These are phyloP conservation scores for Alternaria arborescens DNA, from an alignment of 2,329 filamentous ascomycete genomes.

Conservation along the genomic window DNA sequence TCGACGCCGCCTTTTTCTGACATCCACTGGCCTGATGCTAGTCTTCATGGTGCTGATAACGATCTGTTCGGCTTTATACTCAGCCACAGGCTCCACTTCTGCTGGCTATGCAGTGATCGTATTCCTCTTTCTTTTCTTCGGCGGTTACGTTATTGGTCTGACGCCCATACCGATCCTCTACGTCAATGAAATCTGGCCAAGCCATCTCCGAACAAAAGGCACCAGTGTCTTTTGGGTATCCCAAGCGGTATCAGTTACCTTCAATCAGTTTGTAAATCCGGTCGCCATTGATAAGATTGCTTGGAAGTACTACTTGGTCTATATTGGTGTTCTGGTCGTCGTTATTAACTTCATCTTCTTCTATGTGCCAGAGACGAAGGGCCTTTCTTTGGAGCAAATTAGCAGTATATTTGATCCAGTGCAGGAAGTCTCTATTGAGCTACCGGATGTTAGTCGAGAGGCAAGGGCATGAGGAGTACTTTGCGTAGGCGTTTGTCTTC, in stretches of 20 bases:
- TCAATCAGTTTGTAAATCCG: slow-evolving; percentile 32
- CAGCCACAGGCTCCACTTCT: slow-evolving; percentile 2
- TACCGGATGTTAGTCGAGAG: background rate
- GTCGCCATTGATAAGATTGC: slow-evolving; percentile 31
- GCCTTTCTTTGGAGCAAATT: slow-evolving; percentile 26
- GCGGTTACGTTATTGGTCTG: slow-evolving; percentile 45
- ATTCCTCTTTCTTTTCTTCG: slow-evolving; percentile 30
- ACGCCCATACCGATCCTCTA: slow-evolving; percentile 46
- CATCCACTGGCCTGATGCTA: slow-evolving; percentile 56
- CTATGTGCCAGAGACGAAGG: slow-evolving; percentile 29
- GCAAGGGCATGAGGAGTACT: background rate
- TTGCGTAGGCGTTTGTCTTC: too few species aligned
- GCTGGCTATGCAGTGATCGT: slow-evolving; percentile 28
- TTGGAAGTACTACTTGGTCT: slow-evolving; percentile 38
- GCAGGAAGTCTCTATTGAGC: background rate
- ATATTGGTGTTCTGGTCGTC: slow-evolving; percentile 26
- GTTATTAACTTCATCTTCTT: slow-evolving; percentile 22
- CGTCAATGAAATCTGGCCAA: slow-evolving; percentile 48
- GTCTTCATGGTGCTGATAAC: slow-evolving; percentile 55
- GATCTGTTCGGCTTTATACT: slow-evolving; percentile 46
- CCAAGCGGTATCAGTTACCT: slow-evolving; percentile 23
- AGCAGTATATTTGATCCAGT: slow-evolving; percentile 22
- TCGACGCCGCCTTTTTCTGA: slow-evolving; percentile 55
- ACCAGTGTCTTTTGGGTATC: slow-evolving; percentile 29
- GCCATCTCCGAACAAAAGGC: slow-evolving; percentile 32